Conservation (phyloP, 805 yeast genomes). For the Candida michaelii region DNA sequence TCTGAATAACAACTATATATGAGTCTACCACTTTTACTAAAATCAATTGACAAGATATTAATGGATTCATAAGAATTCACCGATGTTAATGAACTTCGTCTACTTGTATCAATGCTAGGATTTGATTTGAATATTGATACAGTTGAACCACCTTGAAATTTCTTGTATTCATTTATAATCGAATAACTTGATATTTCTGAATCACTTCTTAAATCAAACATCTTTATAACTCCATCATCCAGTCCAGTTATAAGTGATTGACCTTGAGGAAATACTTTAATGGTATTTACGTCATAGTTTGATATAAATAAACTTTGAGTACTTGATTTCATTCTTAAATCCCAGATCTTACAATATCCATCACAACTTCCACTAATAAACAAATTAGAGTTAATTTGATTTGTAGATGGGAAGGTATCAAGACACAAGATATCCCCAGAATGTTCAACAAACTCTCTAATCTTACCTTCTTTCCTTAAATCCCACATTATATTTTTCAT, state of each 20-base stretch:
- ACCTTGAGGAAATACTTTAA: conserved; percentile 69
- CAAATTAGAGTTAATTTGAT: conserved; percentile 18
- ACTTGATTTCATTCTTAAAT: conserved; percentile 49
- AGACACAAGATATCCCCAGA: conserved; percentile 68
- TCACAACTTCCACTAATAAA: conserved; percentile 71
- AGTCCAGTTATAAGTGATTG: conserved; percentile 71
- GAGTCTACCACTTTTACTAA: conserved; percentile 71
- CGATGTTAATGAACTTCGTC: conserved; percentile 7
- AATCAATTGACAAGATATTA: conserved; percentile 71
- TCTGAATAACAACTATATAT: conserved; percentile 77
- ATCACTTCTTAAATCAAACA: conserved; percentile 77
- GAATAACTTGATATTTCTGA: conserved; percentile 59
- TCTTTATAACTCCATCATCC: conserved; percentile 70
- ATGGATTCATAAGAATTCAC: conserved; percentile 12
- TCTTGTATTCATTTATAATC: conserved; percentile 11
- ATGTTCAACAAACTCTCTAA: conserved; percentile 61
- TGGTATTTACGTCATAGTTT: conserved; percentile 59
- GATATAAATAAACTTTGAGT: conserved; percentile 55
- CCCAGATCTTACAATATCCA: conserved; percentile 69
- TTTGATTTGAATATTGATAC: conserved; percentile 8
- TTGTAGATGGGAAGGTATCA: conserved; percentile 20
- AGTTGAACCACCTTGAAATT: conserved; percentile 13
- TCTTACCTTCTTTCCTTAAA: conserved; percentile 54
- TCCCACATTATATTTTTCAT: conserved; percentile 83
- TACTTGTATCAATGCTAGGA: conserved; percentile 1